A percentile compares a stretch with the other conserved stretches of the same genome.
phyloP scores from a whole-genome alignment of 148 eudicot genomes.

The Dianthus caryophyllus region DNA sequence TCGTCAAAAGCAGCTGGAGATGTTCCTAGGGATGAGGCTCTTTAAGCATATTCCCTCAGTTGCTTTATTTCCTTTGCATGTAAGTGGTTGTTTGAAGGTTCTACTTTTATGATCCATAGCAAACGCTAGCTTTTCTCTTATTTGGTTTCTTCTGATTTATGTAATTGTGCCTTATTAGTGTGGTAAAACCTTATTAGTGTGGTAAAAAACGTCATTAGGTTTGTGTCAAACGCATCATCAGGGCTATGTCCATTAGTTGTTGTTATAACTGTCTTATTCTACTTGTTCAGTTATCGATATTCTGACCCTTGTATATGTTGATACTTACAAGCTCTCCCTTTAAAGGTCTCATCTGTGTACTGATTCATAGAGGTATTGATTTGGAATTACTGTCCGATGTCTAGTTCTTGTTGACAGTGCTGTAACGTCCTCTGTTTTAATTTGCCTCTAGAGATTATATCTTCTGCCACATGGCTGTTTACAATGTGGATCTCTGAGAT shows the following conservation, averaged over 20 bases:
- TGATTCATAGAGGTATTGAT: neutral
- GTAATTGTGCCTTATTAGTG: conserved; percentile 3
- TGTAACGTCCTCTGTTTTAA: neutral
- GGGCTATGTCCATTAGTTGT: neutral
- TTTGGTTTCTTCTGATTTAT: neutral
- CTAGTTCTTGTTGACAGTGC: neutral
- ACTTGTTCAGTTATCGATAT: neutral
- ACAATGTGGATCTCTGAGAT: neutral
- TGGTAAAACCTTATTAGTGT: no score
- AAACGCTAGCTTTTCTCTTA: conserved; percentile 8
- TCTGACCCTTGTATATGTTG: neutral
- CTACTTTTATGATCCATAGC: neutral
- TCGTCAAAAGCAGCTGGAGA: conserved; percentile 95
- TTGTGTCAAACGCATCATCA: neutral
- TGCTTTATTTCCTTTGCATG: conserved; percentile 59
- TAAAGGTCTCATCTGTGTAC: neutral
- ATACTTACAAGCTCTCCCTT: neutral
- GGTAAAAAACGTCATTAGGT: neutral
- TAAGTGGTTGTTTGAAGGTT: conserved; percentile 34
- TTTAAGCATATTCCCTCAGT: conserved; percentile 91
- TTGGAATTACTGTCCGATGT: neutral
- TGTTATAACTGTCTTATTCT: neutral
- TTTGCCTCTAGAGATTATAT: neutral
- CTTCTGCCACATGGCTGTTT: neutral
- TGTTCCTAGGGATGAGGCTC: conserved; percentile 83